Percentiles rank a stretch among this genome's conserved stretches.
Evolutionary conservation across 768 basidiomycete species (phyloP).

Genomic region (Kwoniella shandongensis): DNA sequence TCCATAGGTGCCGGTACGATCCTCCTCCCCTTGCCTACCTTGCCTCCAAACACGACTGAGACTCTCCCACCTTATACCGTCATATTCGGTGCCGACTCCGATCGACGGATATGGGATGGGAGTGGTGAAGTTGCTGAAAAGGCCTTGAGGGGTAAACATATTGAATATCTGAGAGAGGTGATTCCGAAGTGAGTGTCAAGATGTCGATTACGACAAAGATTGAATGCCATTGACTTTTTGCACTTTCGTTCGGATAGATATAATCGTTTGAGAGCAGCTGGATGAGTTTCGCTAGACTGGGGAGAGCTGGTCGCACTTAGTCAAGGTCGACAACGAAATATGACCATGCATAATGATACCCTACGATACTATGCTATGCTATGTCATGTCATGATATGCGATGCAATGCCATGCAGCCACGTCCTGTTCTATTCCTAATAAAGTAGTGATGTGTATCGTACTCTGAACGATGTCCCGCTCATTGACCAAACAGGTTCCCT

Average conservation of each 20-base stretch:
- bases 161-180: slow-evolving; percentile 87
- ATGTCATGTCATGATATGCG: slow-evolving; percentile 2
- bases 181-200: slow-evolving; percentile 49
- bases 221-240: no score
- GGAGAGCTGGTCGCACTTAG: neutral
- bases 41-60: slow-evolving; percentile 59
- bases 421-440: neutral
- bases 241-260: neutral
- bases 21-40: slow-evolving; percentile 17
- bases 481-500: slow-evolving; percentile 6
- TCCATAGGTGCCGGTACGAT: slow-evolving; percentile 28
- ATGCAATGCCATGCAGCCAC: slow-evolving; percentile 3
- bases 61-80: slow-evolving; percentile 77
- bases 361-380: neutral
- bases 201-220: no score
- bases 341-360: slow-evolving; percentile 1
- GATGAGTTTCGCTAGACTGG: neutral
- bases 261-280: no score
- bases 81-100: slow-evolving; percentile 69
- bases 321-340: neutral
- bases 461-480: neutral
- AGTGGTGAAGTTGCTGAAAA: slow-evolving; percentile 77
- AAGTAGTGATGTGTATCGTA: neutral
- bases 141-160: slow-evolving; percentile 80
- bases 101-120: slow-evolving; percentile 80